These are phyloP conservation scores for Aspergillus intermedius DNA, from an alignment of 2,329 filamentous ascomycete genomes.

Conservation along the genomic window DNA sequence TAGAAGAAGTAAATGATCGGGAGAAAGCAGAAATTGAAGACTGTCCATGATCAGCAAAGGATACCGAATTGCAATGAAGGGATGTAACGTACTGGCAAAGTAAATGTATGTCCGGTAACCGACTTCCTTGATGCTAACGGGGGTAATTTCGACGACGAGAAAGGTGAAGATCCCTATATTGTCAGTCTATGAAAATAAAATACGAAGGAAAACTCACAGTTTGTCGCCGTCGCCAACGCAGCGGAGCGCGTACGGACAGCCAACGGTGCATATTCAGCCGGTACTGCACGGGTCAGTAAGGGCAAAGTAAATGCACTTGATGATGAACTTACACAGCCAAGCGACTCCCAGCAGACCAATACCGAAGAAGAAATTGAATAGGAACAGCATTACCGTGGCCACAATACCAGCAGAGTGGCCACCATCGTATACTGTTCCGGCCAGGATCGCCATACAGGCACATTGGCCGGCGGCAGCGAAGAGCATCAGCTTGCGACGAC, in stretches of 20 bases:
- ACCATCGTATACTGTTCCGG: conserved; percentile 38
- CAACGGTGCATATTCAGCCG: conserved; percentile 42
- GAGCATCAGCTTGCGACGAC: conserved; percentile 55
- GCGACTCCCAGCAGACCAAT: conserved; percentile 43
- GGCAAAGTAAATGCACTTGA: conserved; percentile 8
- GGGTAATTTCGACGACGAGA: conserved; percentile 42
- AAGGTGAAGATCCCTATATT: conserved; percentile 38
- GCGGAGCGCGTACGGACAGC: conserved; percentile 46
- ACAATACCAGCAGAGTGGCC: conserved; percentile 36
- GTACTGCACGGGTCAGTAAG: conserved; percentile 22
- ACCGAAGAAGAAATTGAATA: conserved; percentile 51
- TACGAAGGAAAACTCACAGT: conserved; percentile 26
- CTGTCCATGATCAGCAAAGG: conserved; percentile 2
- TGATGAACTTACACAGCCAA: conserved; percentile 27
- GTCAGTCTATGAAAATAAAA: not conserved
- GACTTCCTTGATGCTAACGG: conserved; percentile 36
- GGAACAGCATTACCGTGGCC: conserved; percentile 46
- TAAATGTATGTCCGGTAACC: conserved; percentile 41
- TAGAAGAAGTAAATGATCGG: conserved; percentile 42
- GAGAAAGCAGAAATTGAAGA: conserved; percentile 46
- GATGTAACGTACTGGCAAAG: conserved; percentile 24
- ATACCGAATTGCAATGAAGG: no score
- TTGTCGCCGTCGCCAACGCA: conserved; percentile 45
- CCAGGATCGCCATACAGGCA: conserved; percentile 43
- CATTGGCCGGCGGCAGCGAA: conserved; percentile 49